Base-by-base conservation (phyloP, 2,329 filamentous ascomycete genomes). In the Biscogniauxia marginata region DNA sequence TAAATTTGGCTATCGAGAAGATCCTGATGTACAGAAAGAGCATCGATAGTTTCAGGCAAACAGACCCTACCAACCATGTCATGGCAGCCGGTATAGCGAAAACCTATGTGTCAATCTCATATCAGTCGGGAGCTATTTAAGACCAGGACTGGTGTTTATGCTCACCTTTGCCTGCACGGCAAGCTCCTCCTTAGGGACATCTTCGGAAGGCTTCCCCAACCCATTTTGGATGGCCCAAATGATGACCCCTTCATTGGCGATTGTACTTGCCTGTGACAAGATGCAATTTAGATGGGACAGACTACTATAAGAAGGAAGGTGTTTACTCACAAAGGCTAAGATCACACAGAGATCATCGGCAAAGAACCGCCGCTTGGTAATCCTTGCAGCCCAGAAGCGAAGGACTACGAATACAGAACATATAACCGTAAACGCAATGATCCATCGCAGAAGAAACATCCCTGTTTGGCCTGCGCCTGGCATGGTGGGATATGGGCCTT, bases 41-140 rank as follows among this genome's bases (percentile, higher is more conserved):
- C 45, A 71, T 66, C 6, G 69, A 67, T 7, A 70, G 25, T 47
- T 70, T 71, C 45, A 64, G 64, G 57, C 67, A 62, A 47, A 67
- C 61, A 13, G 65, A 64, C 1, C 58, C 62, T 1, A 65, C 58
- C 7, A 69, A 65, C 61, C 69, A 71, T n/a, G 63, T 61, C 19
- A 70, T 57, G 24, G 65, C 30, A 68, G 61, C n/a, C 8, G 44
- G n/a, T 9, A 16, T n/a, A 46, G 44, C 3, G 8, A 46, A 46
- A 21, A 20, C 44, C 7, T 19, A 16, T 34, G 7, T 7, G 30
- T 34, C 30, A 8, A 47, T 34, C 44, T 53, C n/a, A n/a, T 46
- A n/a, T 19, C 22, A n/a, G 7, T 13, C 4, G 4, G n/a, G n/a
- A n/a, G n/a, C n/a, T n/a, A 61, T 68, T 16, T 8, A 5, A 8